phyloP scores from a whole-genome alignment of 208 protist genomes.

The Crithidia thermophila region DNA sequence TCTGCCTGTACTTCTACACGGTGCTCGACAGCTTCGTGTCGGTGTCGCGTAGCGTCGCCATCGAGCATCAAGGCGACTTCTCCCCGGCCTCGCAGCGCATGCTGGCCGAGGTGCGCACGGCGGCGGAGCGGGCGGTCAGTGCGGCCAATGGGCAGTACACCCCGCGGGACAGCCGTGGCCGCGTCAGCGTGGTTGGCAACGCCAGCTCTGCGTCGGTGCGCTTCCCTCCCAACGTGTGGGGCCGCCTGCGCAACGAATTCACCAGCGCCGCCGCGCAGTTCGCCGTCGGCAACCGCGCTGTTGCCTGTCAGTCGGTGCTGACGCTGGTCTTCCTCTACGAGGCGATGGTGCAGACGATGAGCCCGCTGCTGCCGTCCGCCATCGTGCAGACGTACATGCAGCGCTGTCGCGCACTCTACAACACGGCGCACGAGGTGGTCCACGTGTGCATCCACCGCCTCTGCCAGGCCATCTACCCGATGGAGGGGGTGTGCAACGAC shows the following conservation, averaged over 20 bases:
- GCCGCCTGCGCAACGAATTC: slow-evolving; percentile 54
- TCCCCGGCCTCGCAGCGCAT: slow-evolving; percentile 44
- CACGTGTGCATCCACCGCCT: slow-evolving; percentile 83
- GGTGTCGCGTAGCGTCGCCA: slow-evolving; percentile 63
- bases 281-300: slow-evolving; percentile 56
- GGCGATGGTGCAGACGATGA: slow-evolving; percentile 52
- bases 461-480: slow-evolving; percentile 71
- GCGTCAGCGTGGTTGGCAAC: background rate
- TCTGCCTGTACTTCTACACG: slow-evolving; percentile 78
- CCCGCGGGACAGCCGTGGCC: slow-evolving; percentile 14
- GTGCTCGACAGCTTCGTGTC: slow-evolving; percentile 89
- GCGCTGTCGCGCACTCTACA: slow-evolving; percentile 50
- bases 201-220: slow-evolving; percentile 10
- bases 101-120: slow-evolving; percentile 52
- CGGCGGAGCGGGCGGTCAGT: slow-evolving; percentile 44
- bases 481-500: slow-evolving; percentile 52
- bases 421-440: slow-evolving; percentile 64
- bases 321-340: slow-evolving; percentile 70
- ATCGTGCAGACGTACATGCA: slow-evolving; percentile 41
- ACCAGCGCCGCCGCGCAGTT: slow-evolving; percentile 63
- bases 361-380: slow-evolving; percentile 54
- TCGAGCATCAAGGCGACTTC: slow-evolving; percentile 81
- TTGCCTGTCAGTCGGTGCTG: slow-evolving; percentile 63
- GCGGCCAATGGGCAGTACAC: slow-evolving; percentile 38
- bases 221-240: slow-evolving; percentile 77